These are phyloP conservation scores for Jamesozyma jinghongensis DNA, from an alignment of 805 yeast species.

Conservation along the genomic window DNA sequence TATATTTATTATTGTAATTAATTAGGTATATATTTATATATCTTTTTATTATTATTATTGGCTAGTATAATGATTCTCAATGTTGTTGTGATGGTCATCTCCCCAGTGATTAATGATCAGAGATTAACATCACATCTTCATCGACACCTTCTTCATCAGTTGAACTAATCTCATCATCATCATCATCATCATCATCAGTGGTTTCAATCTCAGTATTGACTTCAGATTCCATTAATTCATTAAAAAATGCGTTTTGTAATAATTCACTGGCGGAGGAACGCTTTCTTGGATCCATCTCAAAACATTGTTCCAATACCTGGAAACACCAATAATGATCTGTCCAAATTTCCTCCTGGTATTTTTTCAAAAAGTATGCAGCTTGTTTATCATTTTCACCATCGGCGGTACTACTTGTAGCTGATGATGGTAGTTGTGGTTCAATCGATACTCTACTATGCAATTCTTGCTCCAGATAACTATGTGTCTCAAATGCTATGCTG, in stretches of 20 bases:
- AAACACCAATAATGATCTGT: constrained; percentile 36
- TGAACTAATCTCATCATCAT: constrained; percentile 4
- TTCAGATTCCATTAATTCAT: constrained; percentile 29
- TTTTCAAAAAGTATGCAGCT: constrained; percentile 16
- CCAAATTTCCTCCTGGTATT: constrained; percentile 29
- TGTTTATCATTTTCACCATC: background rate
- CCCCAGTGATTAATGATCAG: constrained; percentile 10
- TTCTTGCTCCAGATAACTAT: constrained; percentile 36
- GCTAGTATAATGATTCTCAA: too few relatives aligned
- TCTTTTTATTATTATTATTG: background rate
- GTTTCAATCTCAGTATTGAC: constrained; percentile 13
- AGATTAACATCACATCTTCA: constrained; percentile 20
- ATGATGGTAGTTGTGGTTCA: constrained; percentile 19
- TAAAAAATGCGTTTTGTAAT: constrained; percentile 51
- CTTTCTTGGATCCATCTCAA: constrained; percentile 48
- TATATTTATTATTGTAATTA: background rate
- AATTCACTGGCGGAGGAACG: constrained; percentile 52
- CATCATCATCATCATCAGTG: constrained; percentile 23
- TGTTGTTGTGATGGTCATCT: too few relatives aligned
- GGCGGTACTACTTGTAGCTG: background rate
- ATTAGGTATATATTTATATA: constrained; percentile 2
- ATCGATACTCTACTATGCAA: constrained; percentile 28
- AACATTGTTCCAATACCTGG: constrained; percentile 47
- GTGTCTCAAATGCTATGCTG: constrained; percentile 61
- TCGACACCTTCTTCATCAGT: constrained; percentile 15